These are phyloP conservation scores for Psilocybe tampanensis DNA, from an alignment of 768 basidiomycete species.

Conservation along the genomic window DNA sequence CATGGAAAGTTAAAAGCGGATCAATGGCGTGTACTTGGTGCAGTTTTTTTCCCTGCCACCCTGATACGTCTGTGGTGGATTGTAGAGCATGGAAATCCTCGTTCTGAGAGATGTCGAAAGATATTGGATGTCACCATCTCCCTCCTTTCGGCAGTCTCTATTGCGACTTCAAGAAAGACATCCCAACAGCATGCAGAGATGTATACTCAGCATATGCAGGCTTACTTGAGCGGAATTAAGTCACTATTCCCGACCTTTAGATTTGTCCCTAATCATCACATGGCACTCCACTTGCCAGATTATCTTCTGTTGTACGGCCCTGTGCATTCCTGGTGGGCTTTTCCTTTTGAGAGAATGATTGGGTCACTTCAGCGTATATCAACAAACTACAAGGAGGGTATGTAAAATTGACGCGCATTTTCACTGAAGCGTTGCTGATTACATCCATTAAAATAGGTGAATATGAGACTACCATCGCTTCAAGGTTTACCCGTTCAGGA, in stretches of 20 bases:
- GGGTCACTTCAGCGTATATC: conserved; percentile 30
- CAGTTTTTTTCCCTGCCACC: conserved; percentile 33
- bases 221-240: conserved; percentile 3
- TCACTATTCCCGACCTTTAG: conserved; percentile 11
- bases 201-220: conserved; percentile 4
- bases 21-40: conserved; percentile 36
- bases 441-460: too few relatives aligned
- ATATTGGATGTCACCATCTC: conserved; percentile 10
- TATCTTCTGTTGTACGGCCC: conserved; percentile 22
- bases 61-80: conserved; percentile 35
- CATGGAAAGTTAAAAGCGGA: conserved; percentile 34
- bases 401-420: not conserved
- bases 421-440: not conserved
- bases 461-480: conserved; percentile 8
- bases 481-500: not conserved
- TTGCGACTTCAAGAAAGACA: not conserved
- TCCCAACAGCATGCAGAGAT: not conserved
- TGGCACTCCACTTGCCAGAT: conserved; percentile 25
- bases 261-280: conserved; percentile 24
- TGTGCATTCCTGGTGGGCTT: conserved; percentile 31
- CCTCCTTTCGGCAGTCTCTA: not conserved
- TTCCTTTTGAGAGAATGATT: conserved; percentile 34
- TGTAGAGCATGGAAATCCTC: not conserved
- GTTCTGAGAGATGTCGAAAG: not conserved
- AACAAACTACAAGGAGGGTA: conserved; percentile 15